Evolutionary conservation across 192 early-diverging fungal species (phyloP), one percentile per base, ranked within the genome.

Genomic region (Entomortierella lignicola): DNA sequence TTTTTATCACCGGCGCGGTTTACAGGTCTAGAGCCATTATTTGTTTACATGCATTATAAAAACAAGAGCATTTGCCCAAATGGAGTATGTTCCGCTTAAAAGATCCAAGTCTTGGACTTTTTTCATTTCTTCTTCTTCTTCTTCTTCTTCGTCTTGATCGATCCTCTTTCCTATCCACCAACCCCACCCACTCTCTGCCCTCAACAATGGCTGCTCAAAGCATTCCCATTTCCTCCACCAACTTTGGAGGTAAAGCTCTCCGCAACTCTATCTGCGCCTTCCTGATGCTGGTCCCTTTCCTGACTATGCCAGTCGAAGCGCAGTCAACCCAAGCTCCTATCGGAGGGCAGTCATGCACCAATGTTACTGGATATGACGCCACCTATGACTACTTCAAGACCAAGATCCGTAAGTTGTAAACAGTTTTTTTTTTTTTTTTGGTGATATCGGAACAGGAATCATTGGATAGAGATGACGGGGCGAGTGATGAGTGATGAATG

Each of bases 381-480:
- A 68, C 69, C 48, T 63, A 37, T 7, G 84, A 88, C 53, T 88
- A 86, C 64, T 88, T 86, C 55, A 77, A 84, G 26, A 55, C 55
- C 55, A 85, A 85, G 55, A 66, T 84, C 55, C 52, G 86, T 86
- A 84, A 54, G 68, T 44, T 55, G 25, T 26, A 29, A 29, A 26
- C 27, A 6, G n/a, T 29, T 29, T 23, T 4, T 15, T 18, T 27
- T 26, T 55, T 5, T 2, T 11, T 11, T 15, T 2, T 12, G 12
- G 15, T 47, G 20, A 12, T 15, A 47, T 47, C 5, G 2, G 7
- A 47, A 47, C 6, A 13, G 39, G 13, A 13, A 10, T 42, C 39
- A 42, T 42, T 42, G 39, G 39, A 42, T 10, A 42, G 39, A n/a
- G n/a, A n/a, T n/a, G n/a, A n/a, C n/a, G n/a, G n/a, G n/a, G n/a